phyloP scores from a whole-genome alignment of 1,284 basidiomycete species.

The Cutaneotrichosporon sp. region DNA sequence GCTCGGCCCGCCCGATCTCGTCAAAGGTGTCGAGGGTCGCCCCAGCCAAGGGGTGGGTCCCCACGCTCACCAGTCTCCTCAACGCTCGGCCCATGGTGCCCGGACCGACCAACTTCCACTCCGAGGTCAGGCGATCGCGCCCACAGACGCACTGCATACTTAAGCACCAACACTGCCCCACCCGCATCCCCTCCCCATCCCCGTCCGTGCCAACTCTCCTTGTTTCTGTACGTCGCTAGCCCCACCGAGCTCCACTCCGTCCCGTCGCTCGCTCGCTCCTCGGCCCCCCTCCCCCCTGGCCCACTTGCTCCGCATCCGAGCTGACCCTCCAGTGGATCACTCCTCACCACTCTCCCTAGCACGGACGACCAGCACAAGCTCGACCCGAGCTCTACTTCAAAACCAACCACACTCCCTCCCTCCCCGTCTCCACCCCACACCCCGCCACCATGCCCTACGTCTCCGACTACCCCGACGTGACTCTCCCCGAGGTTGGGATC shows the following conservation, averaged over 20 bases:
- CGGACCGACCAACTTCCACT: too few species aligned
- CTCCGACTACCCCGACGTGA: conserved; percentile 6
- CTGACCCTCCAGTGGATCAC: background rate
- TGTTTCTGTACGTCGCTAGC: background rate
- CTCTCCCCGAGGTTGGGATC: conserved; percentile 11
- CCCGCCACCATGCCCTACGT: conserved; percentile 6
- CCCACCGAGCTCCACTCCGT: background rate
- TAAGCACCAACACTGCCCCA: background rate
- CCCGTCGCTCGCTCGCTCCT: too few species aligned
- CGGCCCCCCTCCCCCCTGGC: too few species aligned
- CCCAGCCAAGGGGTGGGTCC: too few species aligned
- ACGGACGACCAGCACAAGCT: background rate
- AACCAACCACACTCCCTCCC: background rate
- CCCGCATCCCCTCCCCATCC: background rate
- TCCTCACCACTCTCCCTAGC: background rate
- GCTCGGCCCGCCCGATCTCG: too few species aligned
- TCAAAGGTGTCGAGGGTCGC: too few species aligned
- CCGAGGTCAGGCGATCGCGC: too few species aligned
- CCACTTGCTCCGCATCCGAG: background rate
- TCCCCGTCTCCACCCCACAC: background rate
- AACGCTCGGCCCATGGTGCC: too few species aligned
- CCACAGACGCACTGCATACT: background rate
- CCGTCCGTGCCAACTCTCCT: background rate
- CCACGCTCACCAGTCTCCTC: too few species aligned
- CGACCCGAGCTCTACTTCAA: background rate